These are phyloP conservation scores for Umbelopsis vinacea DNA, from an alignment of 192 early-diverging fungal genomes.

Conservation along the genomic window DNA sequence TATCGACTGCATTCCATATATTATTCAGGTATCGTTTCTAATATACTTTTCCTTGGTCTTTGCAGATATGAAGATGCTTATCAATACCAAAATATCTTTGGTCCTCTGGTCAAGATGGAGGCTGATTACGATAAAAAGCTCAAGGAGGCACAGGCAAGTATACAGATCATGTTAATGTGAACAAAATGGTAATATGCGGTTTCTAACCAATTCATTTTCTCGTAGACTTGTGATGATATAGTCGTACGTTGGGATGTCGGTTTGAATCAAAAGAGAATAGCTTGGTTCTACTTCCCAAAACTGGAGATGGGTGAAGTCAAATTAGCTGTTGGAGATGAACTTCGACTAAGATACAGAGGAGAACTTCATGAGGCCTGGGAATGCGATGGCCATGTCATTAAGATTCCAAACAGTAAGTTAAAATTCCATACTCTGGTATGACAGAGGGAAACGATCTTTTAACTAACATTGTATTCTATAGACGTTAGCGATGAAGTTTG, in stretches of 20 bases:
- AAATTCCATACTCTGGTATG: not conserved
- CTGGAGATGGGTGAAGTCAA: conserved; percentile 89
- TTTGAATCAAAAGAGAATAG: conserved; percentile 88
- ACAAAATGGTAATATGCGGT: not conserved
- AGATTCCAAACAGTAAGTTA: conserved; percentile 88
- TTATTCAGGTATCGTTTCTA: not conserved
- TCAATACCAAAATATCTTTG: conserved; percentile 96
- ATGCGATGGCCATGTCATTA: conserved; percentile 89
- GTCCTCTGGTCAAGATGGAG: conserved; percentile 93
- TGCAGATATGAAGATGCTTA: conserved; percentile 93
- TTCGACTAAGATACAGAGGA: conserved; percentile 85
- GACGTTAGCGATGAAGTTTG: conserved; percentile 93
- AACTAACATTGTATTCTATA: conserved; percentile 26
- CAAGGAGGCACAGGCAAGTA: conserved; percentile 53
- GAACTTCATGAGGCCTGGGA: conserved; percentile 87
- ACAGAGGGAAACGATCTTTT: not conserved
- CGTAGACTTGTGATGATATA: conserved; percentile 89
- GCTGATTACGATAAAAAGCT: conserved; percentile 56
- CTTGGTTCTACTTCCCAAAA: conserved; percentile 93
- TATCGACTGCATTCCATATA: not conserved
- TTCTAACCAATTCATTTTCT: not conserved
- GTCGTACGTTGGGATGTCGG: conserved; percentile 98
- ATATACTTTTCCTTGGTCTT: not conserved
- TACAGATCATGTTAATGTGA: not conserved
- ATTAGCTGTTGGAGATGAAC: conserved; percentile 93